Evolutionary conservation across 2,329 filamentous ascomycete genomes (phyloP), one percentile per base, ranked within the genome.

Genomic region (Alternaria arbusti): DNA sequence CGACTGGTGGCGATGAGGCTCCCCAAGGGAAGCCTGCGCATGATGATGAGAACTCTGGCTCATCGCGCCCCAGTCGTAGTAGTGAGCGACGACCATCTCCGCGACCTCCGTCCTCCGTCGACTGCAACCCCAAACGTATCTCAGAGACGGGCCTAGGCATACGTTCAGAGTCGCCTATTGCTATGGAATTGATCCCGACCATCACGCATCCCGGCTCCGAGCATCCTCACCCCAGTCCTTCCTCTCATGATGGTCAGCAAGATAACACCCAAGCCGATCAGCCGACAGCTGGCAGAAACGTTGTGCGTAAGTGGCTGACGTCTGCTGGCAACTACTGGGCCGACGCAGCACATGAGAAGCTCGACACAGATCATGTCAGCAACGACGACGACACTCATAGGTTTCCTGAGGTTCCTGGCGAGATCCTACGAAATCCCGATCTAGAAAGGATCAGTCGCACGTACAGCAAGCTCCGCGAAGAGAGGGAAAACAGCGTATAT

Each of bases 391-490:
- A 78, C 46, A 83, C 84, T 4, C 72, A 76, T n/a, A 79, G 82
- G n/a, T 90, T 84, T 51, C 88, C 88, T 0, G 82, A 85, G 57
- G 79, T 87, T 0, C 88, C 88, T 0, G 88, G 86, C 3, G 87
- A 89, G 66, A 69, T 64, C 2, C 63, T 76, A 3, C 81, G 85
- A 28, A 87, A 87, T 50, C 71, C 67, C 1, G 68, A 73, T 1
- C 70, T 87, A 1, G 55, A 64, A 17, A 67, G 77, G 4, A 82
- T 84, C 25, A 80, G 77, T 49, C 75, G 80, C 28, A 69, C 72
- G 5, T 87, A 84, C 60, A 83, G 82, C 43, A 72, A 63, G 13
- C 72, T 54, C 82, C 83, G 5, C 73, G 82, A 69, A 72, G 78
- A 5, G 68, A 77, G 82, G 64, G 74, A 78, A 0, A 72, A 49